Evolutionary conservation across 2,329 filamentous ascomycete species (phyloP), one percentile per base, ranked within the genome.

Genomic region (Trichoderma polysporum): DNA sequence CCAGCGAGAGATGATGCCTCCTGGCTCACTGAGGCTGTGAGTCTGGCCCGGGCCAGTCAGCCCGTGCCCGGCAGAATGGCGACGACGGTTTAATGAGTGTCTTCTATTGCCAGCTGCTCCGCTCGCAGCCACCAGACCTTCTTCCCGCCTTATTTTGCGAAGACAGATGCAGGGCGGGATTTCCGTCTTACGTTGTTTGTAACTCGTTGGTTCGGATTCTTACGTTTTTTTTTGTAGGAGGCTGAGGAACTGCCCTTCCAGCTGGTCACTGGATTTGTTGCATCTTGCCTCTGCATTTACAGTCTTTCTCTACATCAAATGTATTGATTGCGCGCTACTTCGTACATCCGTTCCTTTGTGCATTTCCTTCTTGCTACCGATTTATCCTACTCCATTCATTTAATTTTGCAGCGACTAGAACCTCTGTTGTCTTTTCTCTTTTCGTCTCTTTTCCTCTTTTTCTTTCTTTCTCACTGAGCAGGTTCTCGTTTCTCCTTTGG

Each of bases 211-310:
- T 49, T 22, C 39, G 45, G 41, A 61, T 61, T 61, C 50, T 45
- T 31, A 29, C 33, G 33, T 31, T 39, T 29, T 39, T 22, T 19
- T 25, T 54, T 22, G 35, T 54, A 41, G 41, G 50, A 63, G 60
- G 53, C 22, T 4, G 50, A 63, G 50, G 27, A n/a, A 45, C 27
- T 63, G 50, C 60, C 60, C 60, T 56, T 63, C 60, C 60, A 63
- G 60, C 60, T 63, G 60, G 60, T 47, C n/a, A 33, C 60, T 63
- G 60, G 60, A 56, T 53, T 53, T 53, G 49, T 41, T 49, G 33
- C 45, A 31, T 53, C 31, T 27, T 62, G 59, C 59, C 15, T 39
- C 17, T 35, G 9, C 22, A 35, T 37, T 29, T 6, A 10, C n/a
- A 31, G n/a, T n/a, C n/a, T 50, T 22, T 52, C 33, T 41, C 13